Percentiles rank a stretch among this genome's conserved stretches.
phyloP scores from a whole-genome alignment of 306 rosid genomes.

The Rosa lucieae region DNA sequence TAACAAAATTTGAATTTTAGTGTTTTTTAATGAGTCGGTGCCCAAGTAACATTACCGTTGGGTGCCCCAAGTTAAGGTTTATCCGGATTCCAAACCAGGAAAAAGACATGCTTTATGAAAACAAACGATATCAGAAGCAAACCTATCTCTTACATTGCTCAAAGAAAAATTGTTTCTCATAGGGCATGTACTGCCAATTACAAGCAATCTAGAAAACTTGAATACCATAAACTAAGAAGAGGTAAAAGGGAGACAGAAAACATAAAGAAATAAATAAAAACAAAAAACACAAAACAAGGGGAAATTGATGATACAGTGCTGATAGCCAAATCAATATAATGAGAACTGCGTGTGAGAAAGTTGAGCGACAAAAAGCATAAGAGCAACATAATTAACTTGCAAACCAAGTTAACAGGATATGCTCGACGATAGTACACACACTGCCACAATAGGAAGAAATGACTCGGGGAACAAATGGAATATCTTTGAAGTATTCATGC shows the following conservation, averaged over 20 bases:
- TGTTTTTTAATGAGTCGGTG: no score
- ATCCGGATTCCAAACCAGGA: neutral
- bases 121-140: neutral
- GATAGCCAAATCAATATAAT: constrained; percentile 25
- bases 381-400: constrained; percentile 51
- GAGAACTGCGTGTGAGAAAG: constrained; percentile 22
- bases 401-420: constrained; percentile 46
- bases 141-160: constrained; percentile 15
- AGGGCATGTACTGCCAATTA: constrained; percentile 15
- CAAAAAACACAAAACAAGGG: no score
- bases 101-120: neutral
- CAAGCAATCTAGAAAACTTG: constrained; percentile 15
- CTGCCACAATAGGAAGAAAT: constrained; percentile 29
- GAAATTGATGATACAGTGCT: neutral
- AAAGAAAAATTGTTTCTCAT: constrained; percentile 11
- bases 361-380: constrained; percentile 24
- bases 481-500: constrained; percentile 96
- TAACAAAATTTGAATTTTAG: no score
- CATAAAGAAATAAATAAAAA: neutral
- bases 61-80: no score
- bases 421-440: constrained; percentile 67
- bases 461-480: constrained; percentile 72
- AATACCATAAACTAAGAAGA: neutral
- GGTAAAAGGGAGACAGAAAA: neutral
- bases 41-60: no score